Conservation (phyloP, 108 stramenopile genomes). For the Cyclostephanos invisitatus region DNA sequence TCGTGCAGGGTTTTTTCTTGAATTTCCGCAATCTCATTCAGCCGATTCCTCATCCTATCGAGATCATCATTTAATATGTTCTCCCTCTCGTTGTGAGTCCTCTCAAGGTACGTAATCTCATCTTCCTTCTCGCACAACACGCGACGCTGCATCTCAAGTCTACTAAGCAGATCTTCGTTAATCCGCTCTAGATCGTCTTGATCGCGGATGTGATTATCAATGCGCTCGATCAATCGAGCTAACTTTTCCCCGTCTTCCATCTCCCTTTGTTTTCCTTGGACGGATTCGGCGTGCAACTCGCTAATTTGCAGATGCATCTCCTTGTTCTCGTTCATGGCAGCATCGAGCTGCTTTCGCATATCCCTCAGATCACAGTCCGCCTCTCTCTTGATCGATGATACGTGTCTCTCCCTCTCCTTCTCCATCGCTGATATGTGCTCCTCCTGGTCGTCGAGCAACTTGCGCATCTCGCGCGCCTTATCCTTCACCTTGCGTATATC, state of each 20-base stretch:
- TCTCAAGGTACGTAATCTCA: slow-evolving; percentile 20
- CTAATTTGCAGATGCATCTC: slow-evolving; percentile 19
- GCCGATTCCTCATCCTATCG: slow-evolving; percentile 11
- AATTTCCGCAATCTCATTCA: slow-evolving; percentile 25
- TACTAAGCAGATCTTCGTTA: slow-evolving; percentile 24
- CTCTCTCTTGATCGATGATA: slow-evolving; percentile 4
- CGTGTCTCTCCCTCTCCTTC: slow-evolving; percentile 6
- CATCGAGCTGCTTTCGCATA: slow-evolving; percentile 8
- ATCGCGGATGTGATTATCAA: not conserved
- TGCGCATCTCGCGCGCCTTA: slow-evolving; percentile 3
- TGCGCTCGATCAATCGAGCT: not conserved
- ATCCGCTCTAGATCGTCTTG: slow-evolving; percentile 11
- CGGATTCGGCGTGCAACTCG: slow-evolving; percentile 17
- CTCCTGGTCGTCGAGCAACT: slow-evolving; percentile 25
- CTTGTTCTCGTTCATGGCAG: slow-evolving; percentile 3
- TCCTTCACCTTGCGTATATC: slow-evolving; percentile 22
- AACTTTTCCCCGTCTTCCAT: slow-evolving; percentile 22
- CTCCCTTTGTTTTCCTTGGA: slow-evolving; percentile 12
- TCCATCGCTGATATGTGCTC: slow-evolving; percentile 11
- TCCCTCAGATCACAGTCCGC: slow-evolving; percentile 4
- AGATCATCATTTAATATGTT: slow-evolving; percentile 17
- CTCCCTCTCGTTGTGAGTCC: slow-evolving; percentile 5
- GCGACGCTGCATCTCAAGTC: slow-evolving; percentile 12
- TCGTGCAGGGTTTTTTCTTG: slow-evolving; percentile 23
- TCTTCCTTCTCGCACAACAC: slow-evolving; percentile 28